These are phyloP conservation scores for Botryotinia calthae DNA, from an alignment of 2,329 filamentous ascomycete species.

Conservation along the genomic window DNA sequence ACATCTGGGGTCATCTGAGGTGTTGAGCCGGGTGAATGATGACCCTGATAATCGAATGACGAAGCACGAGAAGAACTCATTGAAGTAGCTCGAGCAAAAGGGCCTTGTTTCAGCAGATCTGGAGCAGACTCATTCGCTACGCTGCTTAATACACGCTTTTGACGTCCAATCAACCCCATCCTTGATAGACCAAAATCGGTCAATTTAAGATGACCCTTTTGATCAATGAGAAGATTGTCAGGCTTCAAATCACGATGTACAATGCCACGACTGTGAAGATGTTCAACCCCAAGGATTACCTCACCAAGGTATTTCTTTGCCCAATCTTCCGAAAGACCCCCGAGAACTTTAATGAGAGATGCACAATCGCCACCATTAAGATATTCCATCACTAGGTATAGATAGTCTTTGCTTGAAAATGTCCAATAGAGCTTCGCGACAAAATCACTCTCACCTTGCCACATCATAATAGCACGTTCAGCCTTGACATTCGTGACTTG, in stretches of 20 bases:
- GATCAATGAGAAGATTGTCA: conserved; percentile 94
- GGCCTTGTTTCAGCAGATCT: conserved; percentile 87
- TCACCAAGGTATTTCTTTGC: conserved; percentile 96
- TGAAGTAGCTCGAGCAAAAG: conserved; percentile 82
- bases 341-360: conserved; percentile 90
- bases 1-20: conserved; percentile 83
- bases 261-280: conserved; percentile 90
- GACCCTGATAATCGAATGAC: conserved; percentile 82
- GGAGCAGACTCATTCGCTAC: conserved; percentile 78
- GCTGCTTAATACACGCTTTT: conserved; percentile 86
- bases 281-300: conserved; percentile 93
- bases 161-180: conserved; percentile 94
- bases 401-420: conserved; percentile 97
- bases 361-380: conserved; percentile 96
- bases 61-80: conserved; percentile 88
- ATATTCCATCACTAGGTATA: conserved; percentile 99
- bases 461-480: conserved; percentile 99
- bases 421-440: conserved; percentile 99
- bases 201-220: conserved; percentile 92
- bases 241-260: conserved; percentile 97
- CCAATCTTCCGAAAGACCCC: conserved; percentile 93
- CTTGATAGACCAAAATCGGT: conserved; percentile 96
- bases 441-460: conserved; percentile 98
- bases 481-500: conserved; percentile 99
- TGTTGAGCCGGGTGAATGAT: conserved; percentile 77